These are phyloP conservation scores for Catenaria anguillulae DNA, from an alignment of 371 early-diverging fungal genomes.

Conservation along the genomic window DNA sequence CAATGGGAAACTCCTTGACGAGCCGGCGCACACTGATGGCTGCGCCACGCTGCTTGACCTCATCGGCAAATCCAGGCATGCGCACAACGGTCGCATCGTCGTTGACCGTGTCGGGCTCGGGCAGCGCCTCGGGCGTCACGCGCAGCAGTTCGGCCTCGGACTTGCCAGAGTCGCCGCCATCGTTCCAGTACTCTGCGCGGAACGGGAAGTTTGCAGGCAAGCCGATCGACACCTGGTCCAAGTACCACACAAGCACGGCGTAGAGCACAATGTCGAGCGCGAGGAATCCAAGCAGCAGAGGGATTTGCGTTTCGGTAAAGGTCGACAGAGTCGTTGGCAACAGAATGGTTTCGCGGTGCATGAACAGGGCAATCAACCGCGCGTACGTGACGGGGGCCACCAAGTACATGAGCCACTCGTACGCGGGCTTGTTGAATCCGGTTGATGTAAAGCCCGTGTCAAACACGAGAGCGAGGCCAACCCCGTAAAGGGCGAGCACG, in stretches of 20 bases:
- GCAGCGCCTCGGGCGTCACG: too few relatives aligned
- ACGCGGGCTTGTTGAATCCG: conserved; percentile 7
- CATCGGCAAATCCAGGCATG: background rate
- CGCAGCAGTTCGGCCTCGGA: background rate
- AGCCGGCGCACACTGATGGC: background rate
- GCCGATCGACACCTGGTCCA: conserved; percentile 20
- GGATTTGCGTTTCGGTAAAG: background rate
- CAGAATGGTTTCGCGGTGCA: conserved; percentile 15
- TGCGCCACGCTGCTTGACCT: background rate
- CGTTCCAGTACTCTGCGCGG: conserved; percentile 21
- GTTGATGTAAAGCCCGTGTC: conserved; percentile 14
- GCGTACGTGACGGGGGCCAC: conserved; percentile 21
- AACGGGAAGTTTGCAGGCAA: conserved; percentile 20
- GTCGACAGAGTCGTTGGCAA: conserved; percentile 16
- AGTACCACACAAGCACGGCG: conserved; percentile 23
- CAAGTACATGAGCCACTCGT: conserved; percentile 17
- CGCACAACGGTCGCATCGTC: background rate
- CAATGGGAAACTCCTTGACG: background rate
- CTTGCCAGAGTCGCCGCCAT: background rate
- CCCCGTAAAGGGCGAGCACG: conserved; percentile 12
- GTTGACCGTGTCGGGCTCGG: too few relatives aligned
- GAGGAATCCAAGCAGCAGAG: conserved; percentile 16
- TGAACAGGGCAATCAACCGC: conserved; percentile 18
- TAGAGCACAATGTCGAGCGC: conserved; percentile 19
- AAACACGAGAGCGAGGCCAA: conserved; percentile 12